Percentiles rank a stretch among this genome's conserved stretches.
phyloP scores from a whole-genome alignment of 2,329 filamentous ascomycete species.

The Teratosphaeria pseudoeucalypti region DNA sequence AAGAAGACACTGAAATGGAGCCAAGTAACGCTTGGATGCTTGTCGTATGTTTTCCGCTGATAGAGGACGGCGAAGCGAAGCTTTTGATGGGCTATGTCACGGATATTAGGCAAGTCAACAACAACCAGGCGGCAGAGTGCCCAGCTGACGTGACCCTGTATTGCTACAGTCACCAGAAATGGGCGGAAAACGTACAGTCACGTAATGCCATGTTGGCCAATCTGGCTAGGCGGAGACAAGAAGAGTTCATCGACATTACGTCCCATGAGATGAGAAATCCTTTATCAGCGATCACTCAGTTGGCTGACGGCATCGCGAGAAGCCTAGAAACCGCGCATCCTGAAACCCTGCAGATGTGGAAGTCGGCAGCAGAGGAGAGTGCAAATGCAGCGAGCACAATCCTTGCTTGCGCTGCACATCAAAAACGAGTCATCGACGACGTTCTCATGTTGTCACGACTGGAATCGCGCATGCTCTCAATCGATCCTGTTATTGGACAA shows the following conservation, averaged over 20 bases:
- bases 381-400: slow-evolving; percentile 21
- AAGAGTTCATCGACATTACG: slow-evolving; percentile 23
- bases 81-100: slow-evolving; percentile 14
- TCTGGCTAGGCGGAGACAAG: slow-evolving; percentile 19
- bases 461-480: slow-evolving; percentile 24
- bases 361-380: slow-evolving; percentile 6
- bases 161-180: slow-evolving; percentile 14
- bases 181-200: slow-evolving; percentile 16
- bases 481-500: slow-evolving; percentile 28
- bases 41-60: slow-evolving; percentile 7
- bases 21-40: slow-evolving; percentile 8
- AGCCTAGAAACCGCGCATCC: slow-evolving; percentile 1
- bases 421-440: slow-evolving; percentile 30
- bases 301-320: slow-evolving; percentile 30
- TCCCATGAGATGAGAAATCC: slow-evolving; percentile 36
- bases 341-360: background rate
- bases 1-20: slow-evolving; percentile 1
- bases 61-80: slow-evolving; percentile 11
- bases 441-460: slow-evolving; percentile 35
- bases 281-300: slow-evolving; percentile 32
- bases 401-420: slow-evolving; percentile 16
- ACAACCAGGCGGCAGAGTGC: background rate
- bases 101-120: slow-evolving; percentile 14
- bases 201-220: slow-evolving; percentile 9
- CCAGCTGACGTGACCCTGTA: background rate